phyloP scores from a whole-genome alignment of 441 rosid species.

The Bocquillonia castaneifolia region DNA sequence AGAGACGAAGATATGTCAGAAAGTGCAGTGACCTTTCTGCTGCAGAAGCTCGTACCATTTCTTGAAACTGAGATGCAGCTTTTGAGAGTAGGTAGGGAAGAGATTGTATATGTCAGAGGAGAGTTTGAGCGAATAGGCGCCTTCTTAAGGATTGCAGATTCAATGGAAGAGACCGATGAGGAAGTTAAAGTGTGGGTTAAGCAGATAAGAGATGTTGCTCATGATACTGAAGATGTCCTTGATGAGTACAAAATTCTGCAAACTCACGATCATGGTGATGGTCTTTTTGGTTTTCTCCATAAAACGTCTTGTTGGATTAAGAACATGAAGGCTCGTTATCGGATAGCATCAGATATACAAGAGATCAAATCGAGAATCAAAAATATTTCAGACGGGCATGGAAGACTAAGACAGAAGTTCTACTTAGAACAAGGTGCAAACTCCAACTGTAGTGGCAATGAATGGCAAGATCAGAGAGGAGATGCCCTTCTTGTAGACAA shows the following conservation, averaged over 20 bases:
- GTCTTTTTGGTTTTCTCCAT: conserved; percentile 10
- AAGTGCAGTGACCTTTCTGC: conserved; percentile 25
- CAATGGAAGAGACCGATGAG: conserved; percentile 21
- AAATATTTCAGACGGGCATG: conserved; percentile 24
- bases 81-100: conserved; percentile 24
- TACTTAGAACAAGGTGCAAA: conserved; percentile 19
- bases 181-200: conserved; percentile 10
- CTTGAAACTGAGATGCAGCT: conserved; percentile 20
- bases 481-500: conserved; percentile 23
- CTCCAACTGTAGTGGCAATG: conserved; percentile 4
- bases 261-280: conserved; percentile 17
- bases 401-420: conserved; percentile 19
- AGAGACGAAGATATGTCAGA: conserved; percentile 4
- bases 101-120: conserved; percentile 22
- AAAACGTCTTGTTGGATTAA: conserved; percentile 25
- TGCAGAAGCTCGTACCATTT: conserved; percentile 21
- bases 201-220: conserved; percentile 8
- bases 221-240: conserved; percentile 26
- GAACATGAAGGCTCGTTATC: conserved; percentile 33
- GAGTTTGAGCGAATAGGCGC: conserved; percentile 34
- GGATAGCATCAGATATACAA: conserved; percentile 27
- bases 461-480: conserved; percentile 5
- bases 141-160: conserved; percentile 35
- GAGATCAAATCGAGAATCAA: conserved; percentile 17
- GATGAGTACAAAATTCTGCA: conserved; percentile 38